Percentiles rank a stretch among this genome's conserved stretches.
phyloP scores from a whole-genome alignment of 768 basidiomycete species.

The Baorangia bicolor region DNA sequence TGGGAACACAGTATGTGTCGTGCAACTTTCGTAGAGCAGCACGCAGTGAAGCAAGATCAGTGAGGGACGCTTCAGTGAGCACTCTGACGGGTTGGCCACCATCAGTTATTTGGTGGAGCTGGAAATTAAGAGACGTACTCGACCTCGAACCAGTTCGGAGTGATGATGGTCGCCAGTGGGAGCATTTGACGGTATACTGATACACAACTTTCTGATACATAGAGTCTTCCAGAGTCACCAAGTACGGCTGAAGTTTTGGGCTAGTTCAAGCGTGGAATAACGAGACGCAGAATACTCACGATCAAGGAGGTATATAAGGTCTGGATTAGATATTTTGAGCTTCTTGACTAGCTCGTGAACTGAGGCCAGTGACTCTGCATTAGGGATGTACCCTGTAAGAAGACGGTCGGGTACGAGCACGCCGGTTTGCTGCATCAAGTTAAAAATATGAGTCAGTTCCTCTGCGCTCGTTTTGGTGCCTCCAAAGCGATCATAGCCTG shows the following conservation, averaged over 20 bases:
- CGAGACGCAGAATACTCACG: conserved; percentile 52
- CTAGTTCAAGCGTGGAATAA: background rate
- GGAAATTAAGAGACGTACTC: conserved; percentile 53
- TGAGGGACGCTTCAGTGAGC: conserved; percentile 70
- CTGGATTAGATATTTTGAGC: conserved; percentile 55
- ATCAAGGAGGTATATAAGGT: conserved; percentile 85
- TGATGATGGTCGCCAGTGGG: conserved; percentile 86
- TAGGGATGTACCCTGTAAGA: conserved; percentile 90
- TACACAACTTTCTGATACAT: conserved; percentile 84
- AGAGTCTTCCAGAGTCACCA: conserved; percentile 87
- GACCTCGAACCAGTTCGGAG: conserved; percentile 98
- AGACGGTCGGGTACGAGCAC: conserved; percentile 70
- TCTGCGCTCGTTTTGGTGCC: conserved; percentile 77
- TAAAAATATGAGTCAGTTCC: conserved; percentile 76
- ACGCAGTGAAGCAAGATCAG: conserved; percentile 63
- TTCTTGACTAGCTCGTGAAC: conserved; percentile 62
- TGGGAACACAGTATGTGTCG: conserved; percentile 67
- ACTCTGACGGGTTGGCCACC: conserved; percentile 44
- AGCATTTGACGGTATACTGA: conserved; percentile 83
- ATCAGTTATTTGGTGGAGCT: background rate
- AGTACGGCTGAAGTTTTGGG: conserved; percentile 67
- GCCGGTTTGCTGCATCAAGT: conserved; percentile 71
- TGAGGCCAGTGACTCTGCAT: conserved; percentile 69
- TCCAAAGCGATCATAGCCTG: conserved; percentile 81
- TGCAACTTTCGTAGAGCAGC: conserved; percentile 75